phyloP scores from a whole-genome alignment of 805 yeast species.

The Blastobotrys muscicola region DNA sequence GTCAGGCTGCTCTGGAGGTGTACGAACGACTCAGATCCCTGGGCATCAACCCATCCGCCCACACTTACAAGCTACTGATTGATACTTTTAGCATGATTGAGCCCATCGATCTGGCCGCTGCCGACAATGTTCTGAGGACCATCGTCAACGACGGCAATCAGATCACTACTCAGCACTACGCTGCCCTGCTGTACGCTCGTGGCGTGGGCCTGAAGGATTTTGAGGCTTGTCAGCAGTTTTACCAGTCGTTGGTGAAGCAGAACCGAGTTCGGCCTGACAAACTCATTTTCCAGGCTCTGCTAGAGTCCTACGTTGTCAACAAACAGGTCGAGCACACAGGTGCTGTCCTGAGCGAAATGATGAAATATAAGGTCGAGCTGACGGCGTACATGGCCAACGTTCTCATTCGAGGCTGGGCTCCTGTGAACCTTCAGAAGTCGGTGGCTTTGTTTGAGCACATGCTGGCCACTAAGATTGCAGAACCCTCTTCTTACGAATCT shows the following conservation, averaged over 20 bases:
- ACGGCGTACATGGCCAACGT: conserved; percentile 28
- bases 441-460: conserved; percentile 23
- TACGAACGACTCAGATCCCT: conserved; percentile 22
- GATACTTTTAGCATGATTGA: conserved; percentile 27
- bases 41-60: conserved; percentile 27
- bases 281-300: conserved; percentile 30
- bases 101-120: conserved; percentile 26
- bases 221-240: conserved; percentile 27
- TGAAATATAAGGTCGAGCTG: conserved; percentile 22
- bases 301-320: conserved; percentile 31
- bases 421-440: conserved; percentile 18
- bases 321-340: conserved; percentile 22
- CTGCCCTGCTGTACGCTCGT: conserved; percentile 30
- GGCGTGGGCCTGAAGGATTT: conserved; percentile 29
- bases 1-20: conserved; percentile 25
- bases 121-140: conserved; percentile 27
- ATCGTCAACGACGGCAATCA: conserved; percentile 24
- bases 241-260: conserved; percentile 22
- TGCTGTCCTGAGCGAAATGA: conserved; percentile 27
- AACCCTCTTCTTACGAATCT: conserved; percentile 30
- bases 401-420: conserved; percentile 30
- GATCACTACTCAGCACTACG: conserved; percentile 28
- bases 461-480: conserved; percentile 16
- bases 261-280: conserved; percentile 29
- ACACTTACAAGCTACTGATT: conserved; percentile 33